phyloP scores from a whole-genome alignment of 805 yeast species.

The Saccharomycopsis fermentans region DNA sequence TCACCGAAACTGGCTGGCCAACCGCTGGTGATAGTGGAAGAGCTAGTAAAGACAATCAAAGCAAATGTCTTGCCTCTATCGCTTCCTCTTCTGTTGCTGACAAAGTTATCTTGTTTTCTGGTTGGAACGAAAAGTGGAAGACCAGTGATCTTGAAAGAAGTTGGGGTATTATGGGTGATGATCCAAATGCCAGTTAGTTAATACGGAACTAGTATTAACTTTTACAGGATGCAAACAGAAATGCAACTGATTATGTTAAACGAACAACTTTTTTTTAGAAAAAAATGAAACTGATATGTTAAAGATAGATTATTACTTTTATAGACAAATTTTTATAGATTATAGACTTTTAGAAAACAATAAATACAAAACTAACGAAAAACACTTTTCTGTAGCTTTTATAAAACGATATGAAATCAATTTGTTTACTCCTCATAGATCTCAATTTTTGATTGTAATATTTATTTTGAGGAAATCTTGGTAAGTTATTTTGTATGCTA shows the following conservation, averaged over 20 bases:
- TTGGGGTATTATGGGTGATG: conserved; percentile 52
- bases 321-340: neutral
- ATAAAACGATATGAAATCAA: too few species aligned
- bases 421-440: too few species aligned
- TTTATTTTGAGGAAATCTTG: too few species aligned
- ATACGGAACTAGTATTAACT: neutral
- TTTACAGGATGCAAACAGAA: neutral
- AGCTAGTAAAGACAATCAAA: conserved; percentile 65
- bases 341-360: neutral
- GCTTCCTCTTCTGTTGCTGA: conserved; percentile 31
- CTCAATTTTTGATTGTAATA: too few species aligned
- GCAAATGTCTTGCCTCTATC: conserved; percentile 61
- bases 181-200: conserved; percentile 3
- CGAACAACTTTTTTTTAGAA: neutral
- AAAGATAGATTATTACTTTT: neutral
- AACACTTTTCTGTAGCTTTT: too few species aligned
- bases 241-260: neutral
- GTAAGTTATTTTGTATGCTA: too few species aligned
- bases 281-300: too few species aligned
- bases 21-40: conserved; percentile 66
- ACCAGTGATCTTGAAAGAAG: conserved; percentile 46
- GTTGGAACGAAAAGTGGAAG: conserved; percentile 57
- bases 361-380: neutral
- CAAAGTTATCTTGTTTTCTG: conserved; percentile 47
- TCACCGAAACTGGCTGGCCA: conserved; percentile 98